These are phyloP conservation scores for Leersia perrieri DNA, from an alignment of 176 grass and related monocot genomes.

Conservation along the genomic window DNA sequence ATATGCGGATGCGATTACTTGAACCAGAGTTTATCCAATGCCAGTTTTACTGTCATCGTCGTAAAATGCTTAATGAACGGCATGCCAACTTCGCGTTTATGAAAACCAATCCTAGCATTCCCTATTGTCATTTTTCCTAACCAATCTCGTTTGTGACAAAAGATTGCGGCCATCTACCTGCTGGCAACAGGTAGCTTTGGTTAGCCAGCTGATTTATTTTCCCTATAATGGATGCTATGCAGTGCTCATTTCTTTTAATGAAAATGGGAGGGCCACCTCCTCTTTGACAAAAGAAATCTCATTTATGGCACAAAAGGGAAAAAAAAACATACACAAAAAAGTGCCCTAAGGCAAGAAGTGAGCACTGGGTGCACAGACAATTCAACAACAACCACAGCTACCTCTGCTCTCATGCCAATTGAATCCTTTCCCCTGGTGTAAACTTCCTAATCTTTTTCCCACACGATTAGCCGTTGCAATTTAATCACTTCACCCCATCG, in stretches of 20 bases:
- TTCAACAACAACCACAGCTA: constrained; percentile 53
- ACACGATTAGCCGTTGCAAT: constrained; percentile 32
- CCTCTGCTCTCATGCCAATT: not conserved
- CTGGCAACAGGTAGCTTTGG: too few species aligned
- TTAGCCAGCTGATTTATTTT: too few species aligned
- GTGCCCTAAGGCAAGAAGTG: too few species aligned
- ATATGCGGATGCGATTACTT: not conserved
- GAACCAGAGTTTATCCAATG: not conserved
- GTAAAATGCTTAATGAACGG: too few species aligned
- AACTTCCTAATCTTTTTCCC: constrained; percentile 26
- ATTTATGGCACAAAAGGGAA: too few species aligned
- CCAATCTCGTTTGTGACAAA: not conserved
- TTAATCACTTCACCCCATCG: constrained; percentile 45
- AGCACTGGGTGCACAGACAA: not conserved
- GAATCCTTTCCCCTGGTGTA: not conserved
- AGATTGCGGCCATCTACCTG: too few species aligned
- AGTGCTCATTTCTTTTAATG: too few species aligned
- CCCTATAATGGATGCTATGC: too few species aligned
- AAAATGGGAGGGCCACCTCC: too few species aligned
- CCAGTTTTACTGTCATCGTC: not conserved
- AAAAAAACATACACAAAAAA: constrained; percentile 2
- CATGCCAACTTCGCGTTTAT: too few species aligned
- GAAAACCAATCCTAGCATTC: not conserved
- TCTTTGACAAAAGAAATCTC: too few species aligned
- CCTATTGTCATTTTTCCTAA: not conserved